Evolutionary conservation across 129 eudicot species (phyloP).

Genomic region (Sambucus nigra): DNA sequence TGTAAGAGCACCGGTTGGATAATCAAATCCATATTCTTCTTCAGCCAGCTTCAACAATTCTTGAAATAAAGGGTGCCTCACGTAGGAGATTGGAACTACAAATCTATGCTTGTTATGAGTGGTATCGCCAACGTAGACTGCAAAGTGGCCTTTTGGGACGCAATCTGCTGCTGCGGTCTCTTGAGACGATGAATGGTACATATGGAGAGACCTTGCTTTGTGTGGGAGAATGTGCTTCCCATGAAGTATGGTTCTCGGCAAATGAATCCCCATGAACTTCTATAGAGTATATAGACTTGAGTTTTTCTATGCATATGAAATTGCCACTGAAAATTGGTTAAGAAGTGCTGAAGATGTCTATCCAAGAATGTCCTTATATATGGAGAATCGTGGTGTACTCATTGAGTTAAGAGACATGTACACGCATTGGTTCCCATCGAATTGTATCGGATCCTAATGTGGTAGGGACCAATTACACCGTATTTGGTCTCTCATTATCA

Average conservation of each 20-base stretch:
- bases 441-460: no score
- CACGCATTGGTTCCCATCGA: no score
- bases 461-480: no score
- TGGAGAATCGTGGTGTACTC: no score
- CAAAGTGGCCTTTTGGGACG: constrained; percentile 24
- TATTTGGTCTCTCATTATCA: no score
- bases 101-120: constrained; percentile 18
- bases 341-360: neutral
- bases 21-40: constrained; percentile 29
- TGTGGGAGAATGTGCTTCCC: constrained; percentile 17
- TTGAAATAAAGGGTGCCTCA: constrained; percentile 24
- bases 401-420: no score
- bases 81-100: constrained; percentile 20
- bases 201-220: constrained; percentile 11
- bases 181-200: neutral
- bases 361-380: no score
- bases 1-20: constrained; percentile 32
- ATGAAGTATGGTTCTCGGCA: constrained; percentile 5
- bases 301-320: no score
- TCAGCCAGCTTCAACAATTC: constrained; percentile 10
- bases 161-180: neutral
- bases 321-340: no score
- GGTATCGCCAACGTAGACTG: constrained; percentile 26
- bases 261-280: constrained; percentile 20
- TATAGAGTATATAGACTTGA: no score